phyloP scores from a whole-genome alignment of 495 filamentous ascomycete species.

The Aspergillus taichungensis region DNA sequence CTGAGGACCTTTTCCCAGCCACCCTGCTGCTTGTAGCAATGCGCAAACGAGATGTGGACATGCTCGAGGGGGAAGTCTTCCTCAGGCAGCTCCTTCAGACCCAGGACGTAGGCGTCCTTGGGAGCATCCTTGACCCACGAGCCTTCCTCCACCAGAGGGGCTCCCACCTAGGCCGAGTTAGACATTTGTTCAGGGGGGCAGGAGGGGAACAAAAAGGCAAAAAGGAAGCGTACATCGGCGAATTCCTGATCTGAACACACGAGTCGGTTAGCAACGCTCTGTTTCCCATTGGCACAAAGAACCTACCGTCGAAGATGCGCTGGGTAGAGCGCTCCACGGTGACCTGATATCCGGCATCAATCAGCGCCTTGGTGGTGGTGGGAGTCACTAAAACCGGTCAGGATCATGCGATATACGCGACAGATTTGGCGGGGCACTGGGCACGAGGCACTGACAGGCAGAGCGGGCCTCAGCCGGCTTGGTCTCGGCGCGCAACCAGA shows the following conservation, averaged over 20 bases:
- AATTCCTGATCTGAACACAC: slow-evolving; percentile 42
- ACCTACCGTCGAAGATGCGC: slow-evolving; percentile 72
- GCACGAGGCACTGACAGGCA: slow-evolving; percentile 27
- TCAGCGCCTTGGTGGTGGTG: slow-evolving; percentile 64
- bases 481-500: slow-evolving; percentile 42
- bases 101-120: slow-evolving; percentile 72
- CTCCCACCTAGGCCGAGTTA: slow-evolving; percentile 42
- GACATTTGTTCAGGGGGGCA: not conserved
- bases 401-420: slow-evolving; percentile 1
- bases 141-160: slow-evolving; percentile 68
- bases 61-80: slow-evolving; percentile 83
- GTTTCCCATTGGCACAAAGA: not conserved
- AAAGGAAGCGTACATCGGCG: slow-evolving; percentile 35
- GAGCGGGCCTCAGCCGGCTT: slow-evolving; percentile 43
- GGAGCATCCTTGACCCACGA: slow-evolving; percentile 71
- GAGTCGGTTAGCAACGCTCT: not conserved
- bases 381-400: slow-evolving; percentile 42
- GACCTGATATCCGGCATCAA: slow-evolving; percentile 77
- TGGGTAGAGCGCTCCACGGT: slow-evolving; percentile 71
- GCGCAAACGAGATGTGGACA: slow-evolving; percentile 76
- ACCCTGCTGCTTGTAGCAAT: slow-evolving; percentile 79
- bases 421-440: not conserved
- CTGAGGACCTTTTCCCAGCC: slow-evolving; percentile 78
- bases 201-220: too few species aligned
- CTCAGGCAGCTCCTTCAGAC: slow-evolving; percentile 89